A percentile compares a stretch with the other conserved stretches of the same genome.
Conservation (phyloP, 805 yeast species). For the Teunomyces barrocoloradensis region DNA sequence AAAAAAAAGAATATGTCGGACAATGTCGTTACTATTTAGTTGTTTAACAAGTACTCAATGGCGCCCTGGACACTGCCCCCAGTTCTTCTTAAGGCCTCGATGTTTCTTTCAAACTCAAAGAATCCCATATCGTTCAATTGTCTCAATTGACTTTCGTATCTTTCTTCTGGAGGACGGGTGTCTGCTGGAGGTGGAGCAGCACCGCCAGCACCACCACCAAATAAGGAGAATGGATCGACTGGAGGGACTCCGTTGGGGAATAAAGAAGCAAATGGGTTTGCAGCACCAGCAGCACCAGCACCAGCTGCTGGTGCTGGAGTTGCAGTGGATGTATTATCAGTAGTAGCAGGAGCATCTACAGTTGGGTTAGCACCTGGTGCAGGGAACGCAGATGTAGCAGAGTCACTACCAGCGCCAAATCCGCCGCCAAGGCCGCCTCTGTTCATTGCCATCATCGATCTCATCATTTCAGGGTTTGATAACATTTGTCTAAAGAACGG, state of each 20-base stretch:
- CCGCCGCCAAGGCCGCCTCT: slow-evolving; percentile 32
- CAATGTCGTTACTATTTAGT: slow-evolving; percentile 4
- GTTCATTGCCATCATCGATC: slow-evolving; percentile 78
- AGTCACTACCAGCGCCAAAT: slow-evolving; percentile 11
- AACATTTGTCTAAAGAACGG: slow-evolving; percentile 72
- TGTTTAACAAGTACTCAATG: slow-evolving; percentile 68
- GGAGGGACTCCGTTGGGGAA: slow-evolving; percentile 35
- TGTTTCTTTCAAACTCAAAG: slow-evolving; percentile 87
- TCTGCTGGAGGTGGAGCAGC: slow-evolving; percentile 34
- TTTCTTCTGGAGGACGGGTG: slow-evolving; percentile 46
- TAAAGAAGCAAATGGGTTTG: slow-evolving; percentile 41
- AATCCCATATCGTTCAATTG: slow-evolving; percentile 59
- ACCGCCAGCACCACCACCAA: slow-evolving; percentile 33
- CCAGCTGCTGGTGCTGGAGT: slow-evolving; percentile 10
- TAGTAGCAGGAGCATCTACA: slow-evolving; percentile 16
- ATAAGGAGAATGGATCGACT: slow-evolving; percentile 53
- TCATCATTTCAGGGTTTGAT: slow-evolving; percentile 79
- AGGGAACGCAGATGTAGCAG: slow-evolving; percentile 23
- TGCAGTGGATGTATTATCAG: slow-evolving; percentile 9
- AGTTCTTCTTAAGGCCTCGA: slow-evolving; percentile 86
- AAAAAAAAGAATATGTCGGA: not conserved
- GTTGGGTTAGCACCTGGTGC: slow-evolving; percentile 42
- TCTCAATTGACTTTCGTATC: slow-evolving; percentile 42
- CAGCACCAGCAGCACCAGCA: slow-evolving; percentile 15
- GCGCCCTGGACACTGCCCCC: slow-evolving; percentile 99